Evolutionary conservation across 805 yeast genomes (phyloP), one percentile per base, ranked within the genome.

Genomic region (Blastobotrys terrestris): DNA sequence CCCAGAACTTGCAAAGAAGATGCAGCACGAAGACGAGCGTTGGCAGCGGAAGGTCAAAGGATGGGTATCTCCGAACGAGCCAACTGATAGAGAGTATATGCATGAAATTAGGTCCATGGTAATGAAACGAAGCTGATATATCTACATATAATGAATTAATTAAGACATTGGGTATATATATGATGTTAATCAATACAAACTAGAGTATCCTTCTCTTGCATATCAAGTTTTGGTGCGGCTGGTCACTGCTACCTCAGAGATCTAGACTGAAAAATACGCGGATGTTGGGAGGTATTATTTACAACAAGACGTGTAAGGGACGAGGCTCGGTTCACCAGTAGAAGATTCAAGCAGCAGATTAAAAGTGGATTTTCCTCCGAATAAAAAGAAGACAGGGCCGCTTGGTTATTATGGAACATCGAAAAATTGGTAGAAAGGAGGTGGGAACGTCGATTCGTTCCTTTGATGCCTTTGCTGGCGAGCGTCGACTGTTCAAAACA

Each of bases 401-500:
- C 35, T 5, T 26, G 35, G 5, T 5, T 6, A 26, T 11, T 11
- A 26, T 26, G 35, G 35, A 26, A 26, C 35, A 26, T 26, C 35
- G 35, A 11, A 26, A 26, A 26, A 6, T 26, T 26, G 35, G 35
- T 6, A 26, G 35, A 26, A 26, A 26, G 11, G 35, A 26, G 35
- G 35, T 26, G 5, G 35, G 35, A 26, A 26, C 35, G 35, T 26
- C 35, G 35, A 26, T 80, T 60, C 77, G 72, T 63, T 77, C 88
- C 2, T 75, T 87, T 53, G 94, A 87, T 62, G 75, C 85, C 2
- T 83, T 76, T 64, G 72, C 85, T 44, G 80, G 81, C 60, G 95
- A 88, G 58, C 77, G 84, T 55, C 78, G 83, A 54, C 69, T 85
- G 45, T 83, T 81, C 47, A 74, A 77, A 48, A 73, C 82, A 16